Conservation (phyloP, 352 stramenopile species). For the Phytophthora lateralis region DNA sequence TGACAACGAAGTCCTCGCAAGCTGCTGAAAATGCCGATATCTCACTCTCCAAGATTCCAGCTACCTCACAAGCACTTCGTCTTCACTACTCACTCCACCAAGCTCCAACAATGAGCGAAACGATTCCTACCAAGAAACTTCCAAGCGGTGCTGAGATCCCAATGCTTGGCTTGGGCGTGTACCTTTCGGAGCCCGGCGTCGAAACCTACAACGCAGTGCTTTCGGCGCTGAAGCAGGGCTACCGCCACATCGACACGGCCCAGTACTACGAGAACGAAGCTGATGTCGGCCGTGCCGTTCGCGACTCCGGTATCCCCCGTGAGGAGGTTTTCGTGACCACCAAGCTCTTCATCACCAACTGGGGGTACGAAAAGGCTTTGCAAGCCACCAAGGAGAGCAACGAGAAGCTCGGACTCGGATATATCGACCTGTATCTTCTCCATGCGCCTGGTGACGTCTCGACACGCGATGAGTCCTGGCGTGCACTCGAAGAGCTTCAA, state of each 20-base stretch:
- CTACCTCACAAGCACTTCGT: neutral
- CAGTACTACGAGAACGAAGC: slow-evolving; percentile 87
- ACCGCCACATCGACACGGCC: slow-evolving; percentile 90
- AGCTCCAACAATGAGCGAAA: slow-evolving; percentile 11
- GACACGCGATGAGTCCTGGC: slow-evolving; percentile 42
- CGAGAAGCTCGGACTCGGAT: slow-evolving; percentile 66
- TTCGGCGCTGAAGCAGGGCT: slow-evolving; percentile 65
- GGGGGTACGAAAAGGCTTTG: slow-evolving; percentile 72
- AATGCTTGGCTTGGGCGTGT: slow-evolving; percentile 56
- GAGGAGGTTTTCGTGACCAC: slow-evolving; percentile 84
- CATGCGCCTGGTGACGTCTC: slow-evolving; percentile 59
- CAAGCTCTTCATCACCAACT: slow-evolving; percentile 67
- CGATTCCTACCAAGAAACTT: slow-evolving; percentile 39
- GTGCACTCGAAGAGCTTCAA: slow-evolving; percentile 53
- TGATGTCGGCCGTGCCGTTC: slow-evolving; percentile 73
- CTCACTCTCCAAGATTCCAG: slow-evolving; percentile 12
- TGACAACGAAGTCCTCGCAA: neutral
- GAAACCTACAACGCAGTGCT: slow-evolving; percentile 66
- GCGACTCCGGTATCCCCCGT: slow-evolving; percentile 70
- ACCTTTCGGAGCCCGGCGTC: slow-evolving; percentile 46
- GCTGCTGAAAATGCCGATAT: neutral
- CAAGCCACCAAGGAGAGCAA: slow-evolving; percentile 49
- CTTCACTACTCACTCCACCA: neutral
- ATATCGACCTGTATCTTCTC: slow-evolving; percentile 83
- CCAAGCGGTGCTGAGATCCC: slow-evolving; percentile 51